phyloP scores from a whole-genome alignment of 169 alveolate species.

The Sarcocystis neurona region DNA sequence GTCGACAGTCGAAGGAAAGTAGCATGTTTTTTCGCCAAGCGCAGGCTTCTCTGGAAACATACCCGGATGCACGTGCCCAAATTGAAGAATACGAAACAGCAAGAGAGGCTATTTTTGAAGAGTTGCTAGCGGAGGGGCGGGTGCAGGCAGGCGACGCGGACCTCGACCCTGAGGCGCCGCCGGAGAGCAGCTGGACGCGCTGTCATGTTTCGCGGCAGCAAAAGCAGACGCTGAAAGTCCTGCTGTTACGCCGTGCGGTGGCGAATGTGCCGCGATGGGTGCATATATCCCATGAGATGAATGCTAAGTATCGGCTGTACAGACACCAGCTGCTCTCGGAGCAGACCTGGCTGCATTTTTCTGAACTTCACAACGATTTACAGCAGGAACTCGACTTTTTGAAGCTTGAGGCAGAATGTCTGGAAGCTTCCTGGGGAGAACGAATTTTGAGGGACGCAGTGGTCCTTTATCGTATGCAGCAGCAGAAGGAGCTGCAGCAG shows the following conservation, averaged over 20 bases:
- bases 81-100: slow-evolving; percentile 27
- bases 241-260: slow-evolving; percentile 30
- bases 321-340: slow-evolving; percentile 23
- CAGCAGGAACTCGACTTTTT: slow-evolving; percentile 14
- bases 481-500: slow-evolving; percentile 20
- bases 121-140: neutral
- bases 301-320: slow-evolving; percentile 40
- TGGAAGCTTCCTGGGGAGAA: slow-evolving; percentile 37
- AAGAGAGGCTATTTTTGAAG: neutral
- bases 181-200: slow-evolving; percentile 23
- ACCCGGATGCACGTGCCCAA: slow-evolving; percentile 8
- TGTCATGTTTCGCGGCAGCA: neutral
- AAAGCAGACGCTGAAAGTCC: slow-evolving; percentile 28
- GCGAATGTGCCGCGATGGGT: slow-evolving; percentile 40
- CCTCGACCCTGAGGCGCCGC: neutral
- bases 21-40: slow-evolving; percentile 17
- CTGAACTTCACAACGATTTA: slow-evolving; percentile 3
- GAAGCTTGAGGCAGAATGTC: slow-evolving; percentile 35
- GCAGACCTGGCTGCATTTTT: slow-evolving; percentile 9
- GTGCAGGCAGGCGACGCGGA: slow-evolving; percentile 22
- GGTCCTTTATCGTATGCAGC: slow-evolving; percentile 16
- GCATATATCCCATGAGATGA: slow-evolving; percentile 12
- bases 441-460: slow-evolving; percentile 19
- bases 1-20: slow-evolving; percentile 6
- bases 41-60: neutral